Conservation (phyloP, 768 basidiomycete genomes). For the Pholiota microspora region DNA sequence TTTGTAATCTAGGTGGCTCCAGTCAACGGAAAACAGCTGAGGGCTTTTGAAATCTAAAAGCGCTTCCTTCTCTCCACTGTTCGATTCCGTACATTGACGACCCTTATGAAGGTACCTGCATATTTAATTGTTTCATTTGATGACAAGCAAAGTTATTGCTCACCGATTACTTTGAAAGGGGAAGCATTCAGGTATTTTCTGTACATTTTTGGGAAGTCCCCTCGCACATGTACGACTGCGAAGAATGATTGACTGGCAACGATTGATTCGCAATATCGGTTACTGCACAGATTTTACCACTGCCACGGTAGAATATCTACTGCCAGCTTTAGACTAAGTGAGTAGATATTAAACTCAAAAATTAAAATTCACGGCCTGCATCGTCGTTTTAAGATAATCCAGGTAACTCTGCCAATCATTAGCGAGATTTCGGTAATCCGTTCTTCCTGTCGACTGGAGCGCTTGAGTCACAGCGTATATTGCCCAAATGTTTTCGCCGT, state of each 20-base stretch:
- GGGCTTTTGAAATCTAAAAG: slow-evolving; percentile 21
- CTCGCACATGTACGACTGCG: slow-evolving; percentile 22
- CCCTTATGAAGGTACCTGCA: too few relatives aligned
- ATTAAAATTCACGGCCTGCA: slow-evolving; percentile 1
- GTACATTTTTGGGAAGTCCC: too few relatives aligned
- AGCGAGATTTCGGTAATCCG: slow-evolving; percentile 13
- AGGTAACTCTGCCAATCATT: slow-evolving; percentile 19
- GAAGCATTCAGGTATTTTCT: too few relatives aligned
- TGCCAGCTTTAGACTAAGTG: background rate
- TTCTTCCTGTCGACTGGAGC: slow-evolving; percentile 11
- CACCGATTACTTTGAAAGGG: too few relatives aligned
- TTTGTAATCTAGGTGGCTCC: slow-evolving; percentile 12
- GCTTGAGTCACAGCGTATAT: slow-evolving; percentile 22
- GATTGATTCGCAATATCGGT: slow-evolving; percentile 20
- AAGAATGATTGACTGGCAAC: slow-evolving; percentile 16
- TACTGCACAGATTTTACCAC: slow-evolving; percentile 21
- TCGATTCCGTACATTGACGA: too few relatives aligned
- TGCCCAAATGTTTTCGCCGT: slow-evolving; percentile 24
- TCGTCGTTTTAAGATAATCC: slow-evolving; percentile 19
- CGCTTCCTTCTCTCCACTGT: slow-evolving; percentile 13
- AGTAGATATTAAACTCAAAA: background rate
- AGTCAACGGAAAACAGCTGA: slow-evolving; percentile 18
- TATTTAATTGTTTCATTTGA: too few relatives aligned
- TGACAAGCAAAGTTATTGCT: too few relatives aligned
- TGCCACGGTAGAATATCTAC: slow-evolving; percentile 23